Conservation (phyloP, 228 moss, liverwort and hornwort species). For the Sphagnum magellanicum region DNA sequence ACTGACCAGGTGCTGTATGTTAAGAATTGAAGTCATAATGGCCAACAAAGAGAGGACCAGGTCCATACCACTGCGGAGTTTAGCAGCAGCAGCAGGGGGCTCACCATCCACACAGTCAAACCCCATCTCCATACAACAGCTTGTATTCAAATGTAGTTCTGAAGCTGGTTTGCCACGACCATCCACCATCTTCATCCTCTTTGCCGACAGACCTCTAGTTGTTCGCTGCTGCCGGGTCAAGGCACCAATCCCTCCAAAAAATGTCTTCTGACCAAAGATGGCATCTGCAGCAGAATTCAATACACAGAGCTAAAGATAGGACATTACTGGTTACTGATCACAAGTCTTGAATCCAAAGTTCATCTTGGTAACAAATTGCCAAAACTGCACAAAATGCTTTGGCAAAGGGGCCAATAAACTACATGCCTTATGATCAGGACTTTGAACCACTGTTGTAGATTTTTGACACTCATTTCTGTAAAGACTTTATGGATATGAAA, state of each 20-base stretch:
- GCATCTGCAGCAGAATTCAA: conserved; percentile 58
- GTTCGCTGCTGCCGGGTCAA: conserved; percentile 90
- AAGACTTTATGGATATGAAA: too few relatives aligned
- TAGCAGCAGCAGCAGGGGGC: conserved; percentile 99
- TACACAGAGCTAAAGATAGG: conserved; percentile 38
- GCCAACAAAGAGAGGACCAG: not conserved
- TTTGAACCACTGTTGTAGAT: too few relatives aligned
- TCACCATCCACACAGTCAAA: conserved; percentile 90
- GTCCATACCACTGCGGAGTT: conserved; percentile 88
- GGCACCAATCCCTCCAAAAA: conserved; percentile 66
- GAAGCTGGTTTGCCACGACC: conserved; percentile 44
- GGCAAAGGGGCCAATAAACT: too few relatives aligned
- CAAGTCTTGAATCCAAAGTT: conserved; percentile 24
- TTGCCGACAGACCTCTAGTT: conserved; percentile 65
- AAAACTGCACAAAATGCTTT: too few relatives aligned
- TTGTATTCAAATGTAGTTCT: conserved; percentile 75
- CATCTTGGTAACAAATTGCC: too few relatives aligned
- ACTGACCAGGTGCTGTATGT: too few relatives aligned
- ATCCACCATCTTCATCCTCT: conserved; percentile 70
- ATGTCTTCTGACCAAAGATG: conserved; percentile 56
- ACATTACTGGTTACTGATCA: conserved; percentile 56
- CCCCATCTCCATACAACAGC: conserved; percentile 72
- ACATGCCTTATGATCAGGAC: too few relatives aligned
- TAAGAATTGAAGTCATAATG: too few relatives aligned
- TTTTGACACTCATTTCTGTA: too few relatives aligned